Conservation (phyloP, 768 basidiomycete species). For the Tricholoma matsutake region DNA sequence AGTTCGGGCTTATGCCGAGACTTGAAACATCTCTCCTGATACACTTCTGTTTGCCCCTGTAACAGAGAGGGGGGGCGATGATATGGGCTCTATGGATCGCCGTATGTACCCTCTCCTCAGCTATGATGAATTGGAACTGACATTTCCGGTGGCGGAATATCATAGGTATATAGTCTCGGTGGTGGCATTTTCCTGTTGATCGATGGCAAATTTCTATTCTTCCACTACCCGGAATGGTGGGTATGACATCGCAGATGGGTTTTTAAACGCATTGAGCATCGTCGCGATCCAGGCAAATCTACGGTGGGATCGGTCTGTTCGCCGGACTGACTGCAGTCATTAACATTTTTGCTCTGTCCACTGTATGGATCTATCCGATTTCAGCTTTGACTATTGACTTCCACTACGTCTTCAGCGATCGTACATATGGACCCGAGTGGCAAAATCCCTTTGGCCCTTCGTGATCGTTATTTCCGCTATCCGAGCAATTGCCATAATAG, state of each 20-base stretch:
- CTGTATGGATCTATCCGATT: slow-evolving; percentile 40
- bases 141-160: neutral
- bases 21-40: slow-evolving; percentile 21
- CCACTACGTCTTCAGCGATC: slow-evolving; percentile 48
- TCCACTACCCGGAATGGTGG: slow-evolving; percentile 65
- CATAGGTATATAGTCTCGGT: slow-evolving; percentile 60
- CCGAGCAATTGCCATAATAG: slow-evolving; percentile 70
- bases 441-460: slow-evolving; percentile 70
- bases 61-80: slow-evolving; percentile 66
- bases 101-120: slow-evolving; percentile 35
- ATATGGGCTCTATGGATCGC: slow-evolving; percentile 63
- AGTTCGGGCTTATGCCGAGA: slow-evolving; percentile 24
- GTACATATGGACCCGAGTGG: slow-evolving; percentile 62
- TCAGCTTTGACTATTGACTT: slow-evolving; percentile 11
- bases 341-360: slow-evolving; percentile 58
- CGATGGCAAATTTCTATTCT: slow-evolving; percentile 62
- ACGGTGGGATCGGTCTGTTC: slow-evolving; percentile 60
- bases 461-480: slow-evolving; percentile 61
- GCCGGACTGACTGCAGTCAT: slow-evolving; percentile 51
- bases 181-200: slow-evolving; percentile 63
- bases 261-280: slow-evolving; percentile 31
- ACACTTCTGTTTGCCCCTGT: slow-evolving; percentile 22
- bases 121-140: neutral
- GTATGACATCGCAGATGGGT: slow-evolving; percentile 6
- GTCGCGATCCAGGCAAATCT: slow-evolving; percentile 53